Percentiles rank a stretch among this genome's conserved stretches.
These are phyloP conservation scores for Exophiala sideris DNA, from an alignment of 2,329 filamentous ascomycete genomes.

Conservation along the genomic window DNA sequence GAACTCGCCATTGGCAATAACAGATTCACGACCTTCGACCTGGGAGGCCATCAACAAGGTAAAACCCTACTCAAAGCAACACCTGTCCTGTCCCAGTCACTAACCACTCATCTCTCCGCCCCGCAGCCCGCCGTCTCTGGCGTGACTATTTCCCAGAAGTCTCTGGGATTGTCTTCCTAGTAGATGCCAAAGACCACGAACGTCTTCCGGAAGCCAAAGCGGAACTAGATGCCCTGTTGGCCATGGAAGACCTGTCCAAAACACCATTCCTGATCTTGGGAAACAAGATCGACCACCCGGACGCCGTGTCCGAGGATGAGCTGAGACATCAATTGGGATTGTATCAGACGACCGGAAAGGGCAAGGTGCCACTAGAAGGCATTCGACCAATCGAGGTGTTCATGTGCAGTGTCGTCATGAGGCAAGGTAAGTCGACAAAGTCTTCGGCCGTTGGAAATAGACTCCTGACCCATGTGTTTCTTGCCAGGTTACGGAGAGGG, in stretches of 20 bases:
- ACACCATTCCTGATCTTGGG: conserved; percentile 94
- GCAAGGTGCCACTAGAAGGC: conserved; percentile 86
- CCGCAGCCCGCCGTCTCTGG: conserved; percentile 80
- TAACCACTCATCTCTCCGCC: conserved; percentile 1
- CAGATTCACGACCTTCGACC: conserved; percentile 90
- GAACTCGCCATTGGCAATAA: conserved; percentile 90
- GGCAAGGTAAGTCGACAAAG: conserved; percentile 66
- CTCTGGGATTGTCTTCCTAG: conserved; percentile 93
- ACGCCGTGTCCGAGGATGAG: conserved; percentile 93
- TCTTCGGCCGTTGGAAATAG: not conserved
- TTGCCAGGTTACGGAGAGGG: conserved; percentile 75
- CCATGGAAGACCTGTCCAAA: conserved; percentile 95
- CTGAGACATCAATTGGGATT: conserved; percentile 86
- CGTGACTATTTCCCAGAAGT: conserved; percentile 97
- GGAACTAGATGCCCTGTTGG: conserved; percentile 89
- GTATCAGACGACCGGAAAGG: conserved; percentile 95
- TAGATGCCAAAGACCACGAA: conserved; percentile 96
- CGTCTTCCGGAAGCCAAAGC: conserved; percentile 92
- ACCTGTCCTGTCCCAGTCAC: conserved; percentile 20
- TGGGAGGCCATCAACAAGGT: conserved; percentile 90
- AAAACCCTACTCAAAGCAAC: conserved; percentile 36
- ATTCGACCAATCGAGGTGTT: conserved; percentile 96
- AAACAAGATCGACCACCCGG: conserved; percentile 99
- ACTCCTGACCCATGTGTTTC: conserved; percentile 8
- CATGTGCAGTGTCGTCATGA: conserved; percentile 98